These are phyloP conservation scores for Saccharomycopsis fodiens DNA, from an alignment of 805 yeast species.

Conservation along the genomic window DNA sequence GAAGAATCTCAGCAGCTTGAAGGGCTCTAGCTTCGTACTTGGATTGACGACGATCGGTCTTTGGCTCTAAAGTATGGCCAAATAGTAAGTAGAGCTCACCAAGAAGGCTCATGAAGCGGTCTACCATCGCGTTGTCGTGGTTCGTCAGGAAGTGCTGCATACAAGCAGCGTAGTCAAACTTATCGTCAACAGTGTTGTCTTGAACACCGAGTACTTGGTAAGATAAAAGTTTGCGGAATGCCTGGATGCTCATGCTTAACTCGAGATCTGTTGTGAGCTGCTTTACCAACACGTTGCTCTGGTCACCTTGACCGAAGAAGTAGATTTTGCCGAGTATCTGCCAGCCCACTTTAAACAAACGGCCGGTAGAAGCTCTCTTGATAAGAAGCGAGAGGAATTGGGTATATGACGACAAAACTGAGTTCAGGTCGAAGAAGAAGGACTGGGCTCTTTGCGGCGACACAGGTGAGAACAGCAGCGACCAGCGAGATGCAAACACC, in stretches of 20 bases:
- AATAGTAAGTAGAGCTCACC: neutral
- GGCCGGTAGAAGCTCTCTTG: neutral
- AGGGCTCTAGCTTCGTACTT: neutral
- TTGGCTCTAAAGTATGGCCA: too few species aligned
- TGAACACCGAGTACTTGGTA: neutral
- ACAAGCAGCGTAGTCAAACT: conserved; percentile 7
- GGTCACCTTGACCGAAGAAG: neutral
- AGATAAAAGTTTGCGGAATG: neutral
- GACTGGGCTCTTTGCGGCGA: neutral
- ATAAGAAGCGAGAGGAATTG: neutral
- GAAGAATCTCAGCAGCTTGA: neutral
- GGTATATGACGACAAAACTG: neutral
- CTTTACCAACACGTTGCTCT: neutral
- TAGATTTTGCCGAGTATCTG: neutral
- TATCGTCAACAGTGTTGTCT: neutral
- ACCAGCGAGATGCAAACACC: neutral
- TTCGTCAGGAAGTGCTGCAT: conserved; percentile 2
- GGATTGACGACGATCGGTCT: too few species aligned
- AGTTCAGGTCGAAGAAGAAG: neutral
- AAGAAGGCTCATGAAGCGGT: neutral
- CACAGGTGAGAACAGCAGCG: neutral
- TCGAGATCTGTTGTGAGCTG: neutral
- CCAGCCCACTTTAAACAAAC: neutral
- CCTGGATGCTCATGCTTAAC: neutral
- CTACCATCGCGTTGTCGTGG: conserved; percentile 1